Percentiles rank a stretch among this genome's conserved stretches.
These are phyloP conservation scores for Lepidopterella palustris DNA, from an alignment of 495 filamentous ascomycete species.

Conservation along the genomic window DNA sequence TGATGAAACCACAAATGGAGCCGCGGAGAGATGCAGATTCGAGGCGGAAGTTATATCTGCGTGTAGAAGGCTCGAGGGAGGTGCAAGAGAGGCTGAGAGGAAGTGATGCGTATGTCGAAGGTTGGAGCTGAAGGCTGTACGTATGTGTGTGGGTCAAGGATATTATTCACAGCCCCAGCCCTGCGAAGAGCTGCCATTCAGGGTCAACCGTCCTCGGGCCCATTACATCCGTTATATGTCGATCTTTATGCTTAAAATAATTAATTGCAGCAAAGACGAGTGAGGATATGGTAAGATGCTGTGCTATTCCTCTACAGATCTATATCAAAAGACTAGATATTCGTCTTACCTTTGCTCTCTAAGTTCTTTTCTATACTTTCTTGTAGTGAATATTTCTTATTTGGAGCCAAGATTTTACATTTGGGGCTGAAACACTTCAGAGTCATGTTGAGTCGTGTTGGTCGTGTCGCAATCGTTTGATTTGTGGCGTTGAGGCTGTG, in stretches of 20 bases:
- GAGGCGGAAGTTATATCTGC: background rate
- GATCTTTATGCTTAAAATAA: constrained; percentile 2
- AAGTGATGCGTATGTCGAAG: background rate
- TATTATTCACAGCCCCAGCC: constrained; percentile 1
- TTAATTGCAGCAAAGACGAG: background rate
- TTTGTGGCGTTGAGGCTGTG: background rate
- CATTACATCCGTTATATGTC: background rate
- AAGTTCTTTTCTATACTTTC: too few species aligned
- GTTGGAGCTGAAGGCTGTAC: background rate
- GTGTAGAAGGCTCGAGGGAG: background rate
- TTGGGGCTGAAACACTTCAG: too few species aligned
- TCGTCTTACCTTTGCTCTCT: too few species aligned
- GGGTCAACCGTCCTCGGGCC: background rate
- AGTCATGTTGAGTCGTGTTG: too few species aligned
- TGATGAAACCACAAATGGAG: background rate
- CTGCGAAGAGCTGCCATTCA: background rate
- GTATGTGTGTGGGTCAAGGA: background rate
- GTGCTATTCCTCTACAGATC: background rate
- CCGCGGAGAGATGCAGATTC: background rate
- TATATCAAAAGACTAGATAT: too few species aligned
- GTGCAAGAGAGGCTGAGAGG: background rate
- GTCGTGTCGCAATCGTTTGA: too few species aligned
- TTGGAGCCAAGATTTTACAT: too few species aligned
- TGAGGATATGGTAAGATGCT: background rate
- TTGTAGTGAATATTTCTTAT: too few species aligned